Base-by-base conservation (phyloP, 805 yeast genomes). In the Metschnikowia reukaufii region DNA sequence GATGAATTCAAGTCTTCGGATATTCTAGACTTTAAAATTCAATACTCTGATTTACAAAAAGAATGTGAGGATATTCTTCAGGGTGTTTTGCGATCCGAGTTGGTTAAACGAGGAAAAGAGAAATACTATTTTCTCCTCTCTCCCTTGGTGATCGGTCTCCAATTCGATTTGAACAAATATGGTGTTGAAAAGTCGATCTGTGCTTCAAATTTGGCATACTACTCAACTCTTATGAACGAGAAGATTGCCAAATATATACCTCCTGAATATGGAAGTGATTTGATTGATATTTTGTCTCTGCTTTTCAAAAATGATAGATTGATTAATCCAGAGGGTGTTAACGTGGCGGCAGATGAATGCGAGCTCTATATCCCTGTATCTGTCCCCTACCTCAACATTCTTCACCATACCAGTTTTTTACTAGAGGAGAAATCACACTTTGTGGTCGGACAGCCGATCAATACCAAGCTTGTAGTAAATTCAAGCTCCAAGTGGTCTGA, bases 371-470 rank as follows among this genome's bases (percentile, higher is more conserved):
- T 87, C 41, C 69, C 76, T 2, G 92, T 86, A 5, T 76, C 84
- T 0, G 68, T 85, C 17, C 92, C 94, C 0, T 63, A 70, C 3
- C 74, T 82, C 7, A 78, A 82, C 51, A 73, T 80, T 16, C 73
- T 86, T 17, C 90, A 85, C 54, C 72, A 77, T 7, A 76, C 82
- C 6, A 82, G 80, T 46, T 72, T 73, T 48, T 51, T 64, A 1
- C 76, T 67, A 50, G 66, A 66, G 4, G 27, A 42, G 17, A 64
- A 68, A 27, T 52, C 67, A 8, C 81, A 76, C 40, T 81, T 74
- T 51, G 60, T 75, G 8, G 82, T 86, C 1, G 94, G 94, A 2
- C 82, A 80, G 41, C 82, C 86, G 1, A 77, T 88, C n/a, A 50
- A 61, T 0, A 71, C 76, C 2, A 59, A 54, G 7, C 60, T 86